A percentile compares a stretch with the other conserved stretches of the same genome.
Evolutionary conservation across 169 alveolate genomes (phyloP).

Genomic region (Perkinsus olseni): DNA sequence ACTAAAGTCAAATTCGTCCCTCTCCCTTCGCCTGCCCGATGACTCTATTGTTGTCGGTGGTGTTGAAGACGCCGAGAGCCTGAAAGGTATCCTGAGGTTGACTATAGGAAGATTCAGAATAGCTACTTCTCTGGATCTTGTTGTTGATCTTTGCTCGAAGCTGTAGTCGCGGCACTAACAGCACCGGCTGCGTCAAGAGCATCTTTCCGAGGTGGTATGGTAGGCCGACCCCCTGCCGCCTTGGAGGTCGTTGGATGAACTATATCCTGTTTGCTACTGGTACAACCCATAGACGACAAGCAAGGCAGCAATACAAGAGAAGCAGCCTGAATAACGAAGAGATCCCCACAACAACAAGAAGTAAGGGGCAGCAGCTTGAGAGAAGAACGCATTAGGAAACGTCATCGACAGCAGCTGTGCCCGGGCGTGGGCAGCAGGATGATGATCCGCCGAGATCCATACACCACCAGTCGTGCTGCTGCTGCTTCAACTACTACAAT

Average conservation of each 20-base stretch:
- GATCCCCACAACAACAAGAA: too few species aligned
- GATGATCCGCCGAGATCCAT: too few species aligned
- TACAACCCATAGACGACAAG: not conserved
- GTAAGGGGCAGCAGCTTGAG: too few species aligned
- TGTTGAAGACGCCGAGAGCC: not conserved
- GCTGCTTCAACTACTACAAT: too few species aligned
- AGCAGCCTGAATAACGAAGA: not conserved
- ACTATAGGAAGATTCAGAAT: not conserved
- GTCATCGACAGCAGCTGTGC: too few species aligned
- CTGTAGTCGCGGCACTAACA: not conserved
- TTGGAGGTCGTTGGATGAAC: not conserved
- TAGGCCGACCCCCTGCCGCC: not conserved
- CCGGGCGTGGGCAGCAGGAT: too few species aligned
- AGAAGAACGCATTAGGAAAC: too few species aligned
- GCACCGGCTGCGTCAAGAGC: not conserved
- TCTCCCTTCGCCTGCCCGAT: not conserved
- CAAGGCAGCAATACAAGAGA: not conserved
- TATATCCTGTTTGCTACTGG: not conserved
- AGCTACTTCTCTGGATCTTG: not conserved
- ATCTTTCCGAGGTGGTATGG: not conserved
- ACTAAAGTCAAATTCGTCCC: not conserved
- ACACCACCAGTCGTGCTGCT: too few species aligned
- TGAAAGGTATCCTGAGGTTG: not conserved
- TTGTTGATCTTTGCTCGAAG: not conserved
- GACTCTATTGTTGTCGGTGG: not conserved